These are phyloP conservation scores for Russula vinacea DNA, from an alignment of 768 basidiomycete species.

Conservation along the genomic window DNA sequence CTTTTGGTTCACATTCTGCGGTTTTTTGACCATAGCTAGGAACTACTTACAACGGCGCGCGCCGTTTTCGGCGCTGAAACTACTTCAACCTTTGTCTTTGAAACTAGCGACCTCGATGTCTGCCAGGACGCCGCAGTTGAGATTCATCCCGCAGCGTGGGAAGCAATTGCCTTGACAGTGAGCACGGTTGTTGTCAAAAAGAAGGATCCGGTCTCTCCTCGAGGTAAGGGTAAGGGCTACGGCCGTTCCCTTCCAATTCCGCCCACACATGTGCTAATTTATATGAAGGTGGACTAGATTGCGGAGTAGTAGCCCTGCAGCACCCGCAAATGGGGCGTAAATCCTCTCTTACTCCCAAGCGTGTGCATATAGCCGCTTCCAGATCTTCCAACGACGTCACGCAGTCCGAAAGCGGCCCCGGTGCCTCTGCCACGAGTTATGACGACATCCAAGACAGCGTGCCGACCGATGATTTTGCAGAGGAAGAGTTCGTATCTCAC, in stretches of 20 bases:
- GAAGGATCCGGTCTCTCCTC: not conserved
- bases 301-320: not conserved
- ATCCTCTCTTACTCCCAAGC: not conserved
- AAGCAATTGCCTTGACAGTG: slow-evolving; percentile 16
- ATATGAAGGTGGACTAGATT: slow-evolving; percentile 2
- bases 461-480: slow-evolving; percentile 14
- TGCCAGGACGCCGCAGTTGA: slow-evolving; percentile 22
- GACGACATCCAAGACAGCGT: slow-evolving; percentile 20
- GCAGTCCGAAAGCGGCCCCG: slow-evolving; percentile 8
- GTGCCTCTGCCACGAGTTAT: slow-evolving; percentile 9
- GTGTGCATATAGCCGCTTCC: not conserved
- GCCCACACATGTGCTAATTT: not conserved
- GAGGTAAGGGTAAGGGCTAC: not conserved
- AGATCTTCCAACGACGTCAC: slow-evolving; percentile 5
- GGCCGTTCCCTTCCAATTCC: not conserved
- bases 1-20: not conserved
- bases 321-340: not conserved
- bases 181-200: slow-evolving; percentile 12
- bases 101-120: slow-evolving; percentile 25
- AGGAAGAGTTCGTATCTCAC: slow-evolving; percentile 17
- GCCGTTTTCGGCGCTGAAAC: not conserved
- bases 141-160: slow-evolving; percentile 22
- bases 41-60: slow-evolving; percentile 9
- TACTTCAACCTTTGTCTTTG: slow-evolving; percentile 8
- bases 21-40: not conserved